phyloP scores from a whole-genome alignment of 352 stramenopile species.

The Albugo laibachii region DNA sequence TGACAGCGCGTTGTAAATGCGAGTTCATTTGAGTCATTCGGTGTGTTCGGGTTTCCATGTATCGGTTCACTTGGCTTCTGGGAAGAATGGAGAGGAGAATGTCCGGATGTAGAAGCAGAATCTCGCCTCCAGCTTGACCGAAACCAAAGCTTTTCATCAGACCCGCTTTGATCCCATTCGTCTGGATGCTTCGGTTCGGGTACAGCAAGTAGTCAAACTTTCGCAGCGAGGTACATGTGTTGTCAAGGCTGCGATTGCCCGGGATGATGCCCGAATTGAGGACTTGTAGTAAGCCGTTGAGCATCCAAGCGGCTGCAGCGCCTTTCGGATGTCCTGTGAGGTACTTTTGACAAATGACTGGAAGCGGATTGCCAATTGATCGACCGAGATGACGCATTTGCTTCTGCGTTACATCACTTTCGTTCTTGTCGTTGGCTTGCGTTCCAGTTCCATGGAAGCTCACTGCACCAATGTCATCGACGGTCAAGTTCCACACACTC shows the following conservation, averaged over 20 bases:
- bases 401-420: constrained; percentile 75
- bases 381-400: constrained; percentile 61
- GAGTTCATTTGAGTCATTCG: constrained; percentile 53
- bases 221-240: constrained; percentile 40
- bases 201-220: constrained; percentile 67
- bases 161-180: constrained; percentile 50
- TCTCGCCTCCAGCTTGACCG: constrained; percentile 47
- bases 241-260: constrained; percentile 70
- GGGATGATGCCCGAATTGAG: constrained; percentile 57
- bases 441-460: constrained; percentile 77
- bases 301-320: constrained; percentile 58
- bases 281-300: constrained; percentile 67
- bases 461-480: constrained; percentile 63
- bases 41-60: constrained; percentile 31
- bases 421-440: constrained; percentile 74
- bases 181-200: constrained; percentile 64
- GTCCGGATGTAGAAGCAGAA: constrained; percentile 60
- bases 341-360: constrained; percentile 67
- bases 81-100: constrained; percentile 36
- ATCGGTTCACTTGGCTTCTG: constrained; percentile 25
- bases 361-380: constrained; percentile 46
- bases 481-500: constrained; percentile 49
- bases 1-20: constrained; percentile 56
- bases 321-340: constrained; percentile 71
- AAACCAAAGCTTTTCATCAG: constrained; percentile 77